Percentiles rank a stretch among this genome's conserved stretches.
Evolutionary conservation across 805 yeast species (phyloP).

Genomic region (Candida corydali): DNA sequence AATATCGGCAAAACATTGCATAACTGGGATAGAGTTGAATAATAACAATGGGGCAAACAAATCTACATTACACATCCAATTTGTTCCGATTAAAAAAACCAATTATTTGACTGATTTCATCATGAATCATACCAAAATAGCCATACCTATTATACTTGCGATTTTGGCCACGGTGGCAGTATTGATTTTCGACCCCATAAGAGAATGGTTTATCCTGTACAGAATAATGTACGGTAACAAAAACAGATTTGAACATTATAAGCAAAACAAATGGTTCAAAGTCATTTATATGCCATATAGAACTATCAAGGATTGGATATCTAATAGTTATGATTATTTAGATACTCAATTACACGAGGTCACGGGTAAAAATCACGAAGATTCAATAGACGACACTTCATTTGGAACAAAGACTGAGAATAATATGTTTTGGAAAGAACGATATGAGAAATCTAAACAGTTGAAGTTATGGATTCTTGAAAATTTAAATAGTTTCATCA

Average conservation of each 20-base stretch:
- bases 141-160: slow-evolving; percentile 78
- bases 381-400: background rate
- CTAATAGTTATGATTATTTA: slow-evolving; percentile 31
- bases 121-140: slow-evolving; percentile 72
- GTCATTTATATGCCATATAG: slow-evolving; percentile 24
- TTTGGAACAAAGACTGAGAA: slow-evolving; percentile 14
- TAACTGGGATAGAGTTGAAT: slow-evolving; percentile 69
- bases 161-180: slow-evolving; percentile 78
- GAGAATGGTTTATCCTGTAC: slow-evolving; percentile 72
- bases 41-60: slow-evolving; percentile 52
- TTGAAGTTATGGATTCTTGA: slow-evolving; percentile 79
- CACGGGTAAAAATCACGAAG: slow-evolving; percentile 2
- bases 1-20: slow-evolving; percentile 83
- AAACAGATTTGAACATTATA: slow-evolving; percentile 49
- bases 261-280: slow-evolving; percentile 26
- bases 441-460: slow-evolving; percentile 63
- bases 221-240: slow-evolving; percentile 62
- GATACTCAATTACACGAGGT: slow-evolving; percentile 20
- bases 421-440: slow-evolving; percentile 62
- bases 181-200: slow-evolving; percentile 85
- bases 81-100: slow-evolving; percentile 51
- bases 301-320: slow-evolving; percentile 21
- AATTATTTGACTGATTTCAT: slow-evolving; percentile 56
- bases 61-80: slow-evolving; percentile 64
- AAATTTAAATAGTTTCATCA: slow-evolving; percentile 84